Percentiles rank a stretch among this genome's conserved stretches.
Conservation (phyloP, 345 rosid species). For the Eucalyptus sp. region DNA sequence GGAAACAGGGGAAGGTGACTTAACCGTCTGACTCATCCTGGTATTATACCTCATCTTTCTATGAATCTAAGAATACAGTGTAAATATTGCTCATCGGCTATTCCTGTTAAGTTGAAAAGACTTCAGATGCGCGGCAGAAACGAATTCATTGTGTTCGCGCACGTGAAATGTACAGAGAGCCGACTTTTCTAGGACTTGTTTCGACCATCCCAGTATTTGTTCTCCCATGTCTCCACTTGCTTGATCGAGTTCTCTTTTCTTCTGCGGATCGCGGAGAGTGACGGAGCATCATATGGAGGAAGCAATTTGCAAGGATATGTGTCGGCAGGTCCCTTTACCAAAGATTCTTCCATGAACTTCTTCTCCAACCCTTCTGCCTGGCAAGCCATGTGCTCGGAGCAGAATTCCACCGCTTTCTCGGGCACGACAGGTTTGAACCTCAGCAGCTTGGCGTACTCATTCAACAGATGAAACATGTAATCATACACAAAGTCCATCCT, state of each 20-base stretch:
- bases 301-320: slow-evolving; percentile 49
- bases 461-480: slow-evolving; percentile 74
- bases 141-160: neutral
- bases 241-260: slow-evolving; percentile 13
- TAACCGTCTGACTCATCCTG: neutral
- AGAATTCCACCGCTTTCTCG: slow-evolving; percentile 22
- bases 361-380: slow-evolving; percentile 23
- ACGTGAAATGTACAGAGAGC: neutral
- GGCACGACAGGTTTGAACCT: slow-evolving; percentile 46
- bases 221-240: slow-evolving; percentile 35
- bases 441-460: slow-evolving; percentile 51
- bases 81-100: neutral
- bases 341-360: slow-evolving; percentile 57
- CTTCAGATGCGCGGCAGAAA: neutral
- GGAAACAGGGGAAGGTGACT: neutral
- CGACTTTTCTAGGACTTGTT: neutral
- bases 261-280: slow-evolving; percentile 7
- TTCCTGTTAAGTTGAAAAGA: neutral
- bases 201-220: slow-evolving; percentile 25
- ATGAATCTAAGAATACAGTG: neutral
- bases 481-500: slow-evolving; percentile 62
- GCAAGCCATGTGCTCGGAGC: slow-evolving; percentile 60
- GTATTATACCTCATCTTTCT: neutral
- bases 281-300: slow-evolving; percentile 46
- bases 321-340: slow-evolving; percentile 48